Evolutionary conservation across 805 yeast species (phyloP).

Genomic region (Wickerhamomyces sydowiorum): DNA sequence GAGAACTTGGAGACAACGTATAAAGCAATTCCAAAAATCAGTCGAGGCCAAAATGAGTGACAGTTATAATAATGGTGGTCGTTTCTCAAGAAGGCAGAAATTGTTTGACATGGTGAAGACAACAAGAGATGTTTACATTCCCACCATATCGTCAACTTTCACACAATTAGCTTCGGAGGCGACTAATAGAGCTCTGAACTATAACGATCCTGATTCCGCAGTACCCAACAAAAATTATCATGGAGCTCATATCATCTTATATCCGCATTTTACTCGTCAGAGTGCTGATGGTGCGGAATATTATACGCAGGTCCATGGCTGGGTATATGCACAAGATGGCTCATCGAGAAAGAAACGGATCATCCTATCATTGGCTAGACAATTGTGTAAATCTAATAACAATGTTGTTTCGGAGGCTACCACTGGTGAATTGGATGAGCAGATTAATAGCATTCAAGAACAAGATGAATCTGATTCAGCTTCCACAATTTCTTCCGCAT

Average conservation of each 20-base stretch:
- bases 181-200: conserved; percentile 18
- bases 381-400: conserved; percentile 42
- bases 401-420: conserved; percentile 18
- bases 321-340: conserved; percentile 62
- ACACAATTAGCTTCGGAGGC: conserved; percentile 44
- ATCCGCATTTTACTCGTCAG: conserved; percentile 48
- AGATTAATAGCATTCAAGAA: conserved; percentile 24
- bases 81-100: conserved; percentile 34
- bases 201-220: conserved; percentile 5
- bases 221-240: conserved; percentile 27
- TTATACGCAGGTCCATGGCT: conserved; percentile 65
- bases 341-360: conserved; percentile 67
- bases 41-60: neutral
- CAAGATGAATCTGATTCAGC: conserved; percentile 19
- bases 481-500: conserved; percentile 11
- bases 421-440: conserved; percentile 31
- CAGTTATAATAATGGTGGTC: neutral
- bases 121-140: conserved; percentile 54
- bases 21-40: neutral
- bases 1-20: neutral
- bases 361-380: conserved; percentile 62
- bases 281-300: conserved; percentile 29
- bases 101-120: conserved; percentile 45
- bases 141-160: conserved; percentile 41
- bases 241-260: conserved; percentile 56